Percentiles rank a stretch among this genome's conserved stretches.
phyloP scores from a whole-genome alignment of 768 basidiomycete species.

The Kwoniella europaea region DNA sequence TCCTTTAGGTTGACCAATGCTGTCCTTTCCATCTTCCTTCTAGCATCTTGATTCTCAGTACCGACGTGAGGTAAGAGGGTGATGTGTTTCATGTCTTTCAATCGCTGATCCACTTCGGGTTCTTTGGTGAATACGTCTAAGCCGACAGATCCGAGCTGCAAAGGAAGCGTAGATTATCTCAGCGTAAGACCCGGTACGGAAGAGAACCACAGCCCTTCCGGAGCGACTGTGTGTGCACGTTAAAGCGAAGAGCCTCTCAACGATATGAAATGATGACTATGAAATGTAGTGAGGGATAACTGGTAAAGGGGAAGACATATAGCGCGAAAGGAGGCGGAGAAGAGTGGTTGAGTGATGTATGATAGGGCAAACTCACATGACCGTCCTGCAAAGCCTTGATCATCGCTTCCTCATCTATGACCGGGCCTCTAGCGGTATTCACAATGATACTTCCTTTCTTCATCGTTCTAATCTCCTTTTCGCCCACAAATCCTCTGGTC shows the following conservation, averaged over 20 bases:
- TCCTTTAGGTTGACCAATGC: constrained; percentile 69
- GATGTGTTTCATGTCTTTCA: constrained; percentile 78
- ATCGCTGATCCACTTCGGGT: constrained; percentile 75
- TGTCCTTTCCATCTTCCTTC: constrained; percentile 33
- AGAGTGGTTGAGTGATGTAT: background rate
- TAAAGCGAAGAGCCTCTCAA: no score
- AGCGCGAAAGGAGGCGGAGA: background rate
- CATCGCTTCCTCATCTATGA: constrained; percentile 69
- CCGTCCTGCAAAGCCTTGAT: background rate
- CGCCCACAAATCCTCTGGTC: constrained; percentile 73
- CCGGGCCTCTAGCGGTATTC: constrained; percentile 86
- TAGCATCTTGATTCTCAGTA: constrained; percentile 60
- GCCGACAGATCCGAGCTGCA: constrained; percentile 78
- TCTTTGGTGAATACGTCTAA: constrained; percentile 86
- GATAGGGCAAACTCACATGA: constrained; percentile 61
- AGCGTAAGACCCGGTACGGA: background rate
- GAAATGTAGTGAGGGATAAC: background rate
- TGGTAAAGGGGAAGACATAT: background rate
- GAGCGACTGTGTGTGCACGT: no score
- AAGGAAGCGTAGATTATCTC: constrained; percentile 60
- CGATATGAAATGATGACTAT: background rate
- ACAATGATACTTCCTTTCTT: constrained; percentile 76
- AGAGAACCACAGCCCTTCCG: no score
- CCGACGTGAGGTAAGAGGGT: constrained; percentile 90
- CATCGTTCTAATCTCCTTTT: constrained; percentile 73